Base-by-base conservation (phyloP, 2,329 filamentous ascomycete species). In the Stagonosporopsis vannaccii region DNA sequence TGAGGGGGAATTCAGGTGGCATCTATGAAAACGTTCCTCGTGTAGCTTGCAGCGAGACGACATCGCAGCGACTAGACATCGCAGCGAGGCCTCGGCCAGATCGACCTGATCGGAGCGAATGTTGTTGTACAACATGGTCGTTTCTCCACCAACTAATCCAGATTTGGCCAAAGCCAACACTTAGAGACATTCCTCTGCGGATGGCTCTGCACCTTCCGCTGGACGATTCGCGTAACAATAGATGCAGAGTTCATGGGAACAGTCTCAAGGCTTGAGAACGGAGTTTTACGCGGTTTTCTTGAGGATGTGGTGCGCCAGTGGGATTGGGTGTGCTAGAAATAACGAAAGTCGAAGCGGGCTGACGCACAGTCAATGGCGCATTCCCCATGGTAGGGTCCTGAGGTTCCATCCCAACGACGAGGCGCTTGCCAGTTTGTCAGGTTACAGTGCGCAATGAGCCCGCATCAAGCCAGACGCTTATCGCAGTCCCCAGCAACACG, bases 401-500 rank as follows among this genome's bases (percentile, higher is more conserved):
- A 69, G 47, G 67, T 69, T 65, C 62, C 67, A 73, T 72, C 69
- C 62, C 58, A 51, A 19, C 61, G 58, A 61, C 42, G 62, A 65
- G 65, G 65, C 65, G 67, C 63, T 65, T 59, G 61, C 61, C 48
- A 63, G 61, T 68, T 56, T 63, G 60, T 69, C 63, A 70, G 60
- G 70, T 74, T 74, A 68, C 72, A 74, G 60, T 62, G 63, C 45
- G 59, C 65, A 54, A 56, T 59, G 61, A 62, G 64, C 50, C 59
- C 60, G 60, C 47, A 48, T 42, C 62, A 63, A 59, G 60, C 66
- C 60, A 64, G 67, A 66, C 60, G 62, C 56, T 44, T 51, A 58
- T 59, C 56, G 36, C 51, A 54, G 44, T 50, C 60, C 62, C 54
- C 60, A 54, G 48, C 60, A 58, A 43, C 42, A 35, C 48, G 42